Base-by-base conservation (phyloP, 1,284 basidiomycete species). In the Ganoderma sinense region DNA sequence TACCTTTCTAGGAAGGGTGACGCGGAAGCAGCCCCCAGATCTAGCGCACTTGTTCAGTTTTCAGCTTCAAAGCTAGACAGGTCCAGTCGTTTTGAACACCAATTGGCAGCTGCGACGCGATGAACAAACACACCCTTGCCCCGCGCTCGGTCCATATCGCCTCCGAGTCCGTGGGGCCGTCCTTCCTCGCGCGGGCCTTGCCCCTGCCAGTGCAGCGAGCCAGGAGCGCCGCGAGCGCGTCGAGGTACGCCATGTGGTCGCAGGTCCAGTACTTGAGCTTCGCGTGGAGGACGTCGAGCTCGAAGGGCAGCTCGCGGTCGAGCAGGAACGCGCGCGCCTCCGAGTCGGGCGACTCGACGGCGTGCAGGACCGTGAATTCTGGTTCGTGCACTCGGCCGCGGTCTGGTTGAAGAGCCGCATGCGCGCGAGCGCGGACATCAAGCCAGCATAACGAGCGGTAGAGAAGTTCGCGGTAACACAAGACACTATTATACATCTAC, bases 111-210 rank as follows among this genome's bases (percentile, higher is more conserved):
- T 94, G 90, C 36, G 89, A 90, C 8, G 91, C 91, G 60, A 94
- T 85, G 71, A 94, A 93, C 68, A 94, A 78, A 67, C 85, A 88
- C 16, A 94, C 81, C 64, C 92, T 83, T 39, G 91, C 87, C 1
- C 89, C 90, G 62, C 94, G 86, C 79, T 94, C 93, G 71, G 88
- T 89, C 94, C 94, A 95, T 91, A 94, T 92, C 62, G 84, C 85
- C 13, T 84, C 78, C n/a, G n/a, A n/a, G n/a, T n/a, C n/a, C n/a
- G 84, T 82, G 2, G 81, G 80, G 45, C 80, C 74, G 67, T 88
- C 86, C 7, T 64, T 69, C 66, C 74, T 69, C 86, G 48, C 58
- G 41, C 84, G 87, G 2, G 89, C 91, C 48, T 84, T 92, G 33
- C 75, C 80, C 74, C 89, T 91, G n/a, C n/a, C n/a, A n/a, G n/a